Evolutionary conservation across 768 basidiomycete genomes (phyloP), one percentile per base, ranked within the genome.

Genomic region (Pleurotus tuoliensis): DNA sequence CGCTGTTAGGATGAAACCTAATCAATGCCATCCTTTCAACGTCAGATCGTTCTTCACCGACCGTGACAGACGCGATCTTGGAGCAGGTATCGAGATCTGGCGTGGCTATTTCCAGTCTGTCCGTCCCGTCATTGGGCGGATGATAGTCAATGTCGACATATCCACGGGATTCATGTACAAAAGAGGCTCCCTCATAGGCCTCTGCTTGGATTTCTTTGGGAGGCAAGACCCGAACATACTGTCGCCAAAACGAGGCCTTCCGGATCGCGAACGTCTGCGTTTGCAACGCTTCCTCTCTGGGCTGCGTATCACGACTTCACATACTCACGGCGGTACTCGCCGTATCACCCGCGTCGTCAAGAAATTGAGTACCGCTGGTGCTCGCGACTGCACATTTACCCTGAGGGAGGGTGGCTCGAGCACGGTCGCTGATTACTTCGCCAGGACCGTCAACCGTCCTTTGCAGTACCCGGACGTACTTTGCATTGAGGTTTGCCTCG

Each of bases 61-160:
- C 20, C 66, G 70, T 1, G 87, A 83, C 51, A 77, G 71, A 7
- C 77, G 73, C 46, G 62, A 69, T 25, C 74, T 90, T 22, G 86
- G 88, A 0, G 64, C 67, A 0, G 90, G 91, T 0, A 75, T 92
- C 3, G 78, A 82, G 12, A 75, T 90, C 0, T 89, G 88, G 88
- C 77, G 90, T 3, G 90, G 90, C 0, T 90, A 88, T 55, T 92
- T 92, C 69, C 90, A 92, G 65, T 88, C 86, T 0, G 78, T 90
- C 11, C 77, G 90, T 18, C 89, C 90, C 3, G 81, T 80, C 0
- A 76, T 84, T 15, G 83, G 83, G 0, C 72, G 73, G 0, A 79
- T 92, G 62, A 67, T 90, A 24, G 73, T 92, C 61, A 92, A 92
- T 57, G 77, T 92, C 60, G 90, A 92, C 59, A 88, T 90, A 47